Conservation (phyloP, 1,284 basidiomycete genomes). For the Sanghuangporus sanghuang region DNA sequence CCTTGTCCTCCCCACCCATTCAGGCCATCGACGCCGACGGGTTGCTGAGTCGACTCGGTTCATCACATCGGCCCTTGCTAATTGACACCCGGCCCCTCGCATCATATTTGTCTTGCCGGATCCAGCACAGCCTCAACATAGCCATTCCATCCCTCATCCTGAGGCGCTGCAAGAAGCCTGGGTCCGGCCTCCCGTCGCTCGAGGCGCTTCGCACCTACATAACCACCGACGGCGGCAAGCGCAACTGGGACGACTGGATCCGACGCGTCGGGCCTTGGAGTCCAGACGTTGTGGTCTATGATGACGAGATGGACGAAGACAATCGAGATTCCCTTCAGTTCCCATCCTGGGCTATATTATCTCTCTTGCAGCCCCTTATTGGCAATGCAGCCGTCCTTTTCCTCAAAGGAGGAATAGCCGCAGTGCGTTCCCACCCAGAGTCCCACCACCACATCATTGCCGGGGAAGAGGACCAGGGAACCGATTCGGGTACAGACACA, state of each 20-base stretch:
- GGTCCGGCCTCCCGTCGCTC: constrained; percentile 56
- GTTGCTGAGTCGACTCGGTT: constrained; percentile 32
- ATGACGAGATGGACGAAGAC: constrained; percentile 66
- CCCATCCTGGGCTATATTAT: constrained; percentile 62
- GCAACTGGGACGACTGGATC: constrained; percentile 49
- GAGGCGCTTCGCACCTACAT: constrained; percentile 71
- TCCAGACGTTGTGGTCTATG: constrained; percentile 66
- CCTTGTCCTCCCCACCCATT: constrained; percentile 24
- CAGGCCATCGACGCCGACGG: constrained; percentile 25
- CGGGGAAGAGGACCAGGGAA: constrained; percentile 25
- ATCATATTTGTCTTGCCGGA: constrained; percentile 56
- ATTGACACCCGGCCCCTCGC: constrained; percentile 75
- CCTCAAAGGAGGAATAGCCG: constrained; percentile 62
- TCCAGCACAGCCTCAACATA: constrained; percentile 70
- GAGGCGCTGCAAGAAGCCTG: constrained; percentile 72
- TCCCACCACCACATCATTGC: constrained; percentile 46
- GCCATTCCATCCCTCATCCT: constrained; percentile 83
- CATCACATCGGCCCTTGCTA: constrained; percentile 56
- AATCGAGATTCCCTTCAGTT: constrained; percentile 49
- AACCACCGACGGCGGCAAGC: constrained; percentile 66
- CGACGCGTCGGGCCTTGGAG: constrained; percentile 49
- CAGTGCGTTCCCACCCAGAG: constrained; percentile 49
- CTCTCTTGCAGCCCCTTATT: constrained; percentile 51
- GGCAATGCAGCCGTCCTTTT: constrained; percentile 52
- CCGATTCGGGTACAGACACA: constrained; percentile 17